Evolutionary conservation across 208 protist species (phyloP).

Genomic region (Acanthamoeba royreba): DNA sequence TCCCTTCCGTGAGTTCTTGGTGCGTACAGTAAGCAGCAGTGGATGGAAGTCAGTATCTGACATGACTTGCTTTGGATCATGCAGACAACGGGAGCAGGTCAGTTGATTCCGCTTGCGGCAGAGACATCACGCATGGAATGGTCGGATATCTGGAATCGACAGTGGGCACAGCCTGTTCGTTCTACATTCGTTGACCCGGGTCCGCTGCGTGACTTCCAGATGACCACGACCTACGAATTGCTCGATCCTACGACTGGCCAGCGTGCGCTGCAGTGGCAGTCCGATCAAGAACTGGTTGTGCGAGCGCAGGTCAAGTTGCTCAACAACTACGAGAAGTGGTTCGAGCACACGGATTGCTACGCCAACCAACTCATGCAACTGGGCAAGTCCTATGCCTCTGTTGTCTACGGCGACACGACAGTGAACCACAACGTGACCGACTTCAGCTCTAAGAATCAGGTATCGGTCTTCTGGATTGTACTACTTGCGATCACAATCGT

Average conservation of each 20-base stretch:
- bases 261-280: constrained; percentile 20
- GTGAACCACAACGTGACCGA: background rate
- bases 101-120: constrained; percentile 45
- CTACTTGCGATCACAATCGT: background rate
- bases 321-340: constrained; percentile 62
- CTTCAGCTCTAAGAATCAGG: background rate
- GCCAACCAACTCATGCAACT: constrained; percentile 32
- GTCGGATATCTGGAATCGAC: background rate
- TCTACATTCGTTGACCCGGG: constrained; percentile 48
- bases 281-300: constrained; percentile 26
- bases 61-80: too few relatives aligned
- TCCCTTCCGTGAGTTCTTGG: constrained; percentile 52
- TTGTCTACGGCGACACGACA: background rate
- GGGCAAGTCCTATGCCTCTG: background rate
- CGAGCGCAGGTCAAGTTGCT: constrained; percentile 54
- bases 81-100: constrained; percentile 27
- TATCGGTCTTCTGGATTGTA: background rate
- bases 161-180: constrained; percentile 55
- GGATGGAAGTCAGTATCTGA: too few relatives aligned
- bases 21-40: background rate
- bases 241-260: background rate
- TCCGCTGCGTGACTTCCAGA: constrained; percentile 47
- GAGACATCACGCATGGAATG: constrained; percentile 47
- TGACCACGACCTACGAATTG: constrained; percentile 48
- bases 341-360: constrained; percentile 48